Percentiles rank a stretch among this genome's conserved stretches.
These are phyloP conservation scores for Tolypocladium guangdongense DNA, from an alignment of 2,329 filamentous ascomycete species.

Conservation along the genomic window DNA sequence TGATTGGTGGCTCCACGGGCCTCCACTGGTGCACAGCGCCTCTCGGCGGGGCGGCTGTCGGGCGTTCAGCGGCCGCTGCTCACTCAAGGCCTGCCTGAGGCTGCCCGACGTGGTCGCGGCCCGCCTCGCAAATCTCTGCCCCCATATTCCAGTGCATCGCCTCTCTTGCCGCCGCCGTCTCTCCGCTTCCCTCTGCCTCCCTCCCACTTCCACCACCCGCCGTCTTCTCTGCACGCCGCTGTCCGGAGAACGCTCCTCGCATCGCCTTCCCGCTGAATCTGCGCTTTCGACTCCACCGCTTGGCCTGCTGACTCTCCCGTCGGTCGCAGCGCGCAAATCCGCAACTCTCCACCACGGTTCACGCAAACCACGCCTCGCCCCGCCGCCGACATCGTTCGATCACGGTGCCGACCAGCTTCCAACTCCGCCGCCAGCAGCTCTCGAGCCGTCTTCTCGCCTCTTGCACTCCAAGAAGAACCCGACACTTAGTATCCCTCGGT, in stretches of 20 bases:
- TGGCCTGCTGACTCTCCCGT: slow-evolving; percentile 5
- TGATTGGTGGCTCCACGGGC: background rate
- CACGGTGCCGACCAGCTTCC: background rate
- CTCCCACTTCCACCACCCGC: slow-evolving; percentile 5
- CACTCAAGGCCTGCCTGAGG: background rate
- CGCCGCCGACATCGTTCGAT: background rate
- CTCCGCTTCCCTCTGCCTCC: slow-evolving; percentile 10
- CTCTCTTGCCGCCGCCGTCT: background rate
- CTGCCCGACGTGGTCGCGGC: background rate
- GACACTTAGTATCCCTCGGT: slow-evolving; percentile 19
- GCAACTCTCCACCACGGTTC: background rate
- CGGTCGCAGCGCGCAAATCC: slow-evolving; percentile 9
- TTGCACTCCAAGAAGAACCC: slow-evolving; percentile 4
- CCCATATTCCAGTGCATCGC: slow-evolving; percentile 7
- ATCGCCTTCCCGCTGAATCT: background rate
- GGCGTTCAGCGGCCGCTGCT: background rate
- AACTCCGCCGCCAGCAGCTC: background rate
- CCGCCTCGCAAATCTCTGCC: slow-evolving; percentile 5
- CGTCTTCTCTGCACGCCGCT: slow-evolving; percentile 6
- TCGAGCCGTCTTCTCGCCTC: background rate
- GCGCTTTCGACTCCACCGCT: background rate
- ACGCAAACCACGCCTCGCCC: background rate
- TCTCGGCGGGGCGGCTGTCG: too few species aligned
- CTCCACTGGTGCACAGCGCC: background rate
- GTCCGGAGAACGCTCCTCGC: background rate